Conservation (phyloP, 2,329 filamentous ascomycete genomes). For the Penicillium sp. region DNA sequence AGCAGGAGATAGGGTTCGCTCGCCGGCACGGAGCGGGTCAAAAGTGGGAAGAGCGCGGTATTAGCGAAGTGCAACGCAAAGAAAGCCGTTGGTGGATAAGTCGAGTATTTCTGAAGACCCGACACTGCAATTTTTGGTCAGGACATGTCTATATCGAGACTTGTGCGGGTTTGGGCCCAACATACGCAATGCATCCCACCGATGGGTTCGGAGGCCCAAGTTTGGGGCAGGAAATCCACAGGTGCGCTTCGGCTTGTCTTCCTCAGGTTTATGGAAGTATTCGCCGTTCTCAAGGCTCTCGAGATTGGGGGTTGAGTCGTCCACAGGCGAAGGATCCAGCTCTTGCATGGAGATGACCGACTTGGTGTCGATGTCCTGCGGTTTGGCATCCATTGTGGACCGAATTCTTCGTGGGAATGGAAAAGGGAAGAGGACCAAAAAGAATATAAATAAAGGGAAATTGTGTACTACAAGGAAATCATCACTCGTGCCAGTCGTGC, state of each 20-base stretch:
- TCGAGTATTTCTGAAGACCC: slow-evolving; percentile 80
- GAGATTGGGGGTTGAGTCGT: slow-evolving; percentile 46
- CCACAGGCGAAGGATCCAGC: slow-evolving; percentile 78
- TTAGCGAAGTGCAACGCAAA: slow-evolving; percentile 72
- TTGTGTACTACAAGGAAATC: slow-evolving; percentile 10
- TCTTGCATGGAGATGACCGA: slow-evolving; percentile 65
- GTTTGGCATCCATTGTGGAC: slow-evolving; percentile 15
- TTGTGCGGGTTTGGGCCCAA: slow-evolving; percentile 11
- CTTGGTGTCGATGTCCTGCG: slow-evolving; percentile 32
- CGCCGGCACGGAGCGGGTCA: slow-evolving; percentile 65
- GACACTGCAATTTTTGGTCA: slow-evolving; percentile 52
- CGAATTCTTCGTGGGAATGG: slow-evolving; percentile 13
- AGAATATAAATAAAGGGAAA: slow-evolving; percentile 1
- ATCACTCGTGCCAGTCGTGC: slow-evolving; percentile 11
- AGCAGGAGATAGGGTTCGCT: slow-evolving; percentile 85
- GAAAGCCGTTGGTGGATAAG: slow-evolving; percentile 76
- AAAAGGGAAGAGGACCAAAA: background rate
- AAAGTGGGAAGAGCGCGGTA: slow-evolving; percentile 72
- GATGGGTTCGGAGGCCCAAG: slow-evolving; percentile 62
- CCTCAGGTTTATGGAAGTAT: slow-evolving; percentile 37
- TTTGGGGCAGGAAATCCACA: slow-evolving; percentile 22
- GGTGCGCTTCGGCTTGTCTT: slow-evolving; percentile 8
- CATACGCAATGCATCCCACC: slow-evolving; percentile 71
- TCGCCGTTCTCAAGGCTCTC: slow-evolving; percentile 52
- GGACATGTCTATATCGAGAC: background rate